Percentiles rank a stretch among this genome's conserved stretches.
These are phyloP conservation scores for Lactarius hatsudake DNA, from an alignment of 768 basidiomycete genomes.

Conservation along the genomic window DNA sequence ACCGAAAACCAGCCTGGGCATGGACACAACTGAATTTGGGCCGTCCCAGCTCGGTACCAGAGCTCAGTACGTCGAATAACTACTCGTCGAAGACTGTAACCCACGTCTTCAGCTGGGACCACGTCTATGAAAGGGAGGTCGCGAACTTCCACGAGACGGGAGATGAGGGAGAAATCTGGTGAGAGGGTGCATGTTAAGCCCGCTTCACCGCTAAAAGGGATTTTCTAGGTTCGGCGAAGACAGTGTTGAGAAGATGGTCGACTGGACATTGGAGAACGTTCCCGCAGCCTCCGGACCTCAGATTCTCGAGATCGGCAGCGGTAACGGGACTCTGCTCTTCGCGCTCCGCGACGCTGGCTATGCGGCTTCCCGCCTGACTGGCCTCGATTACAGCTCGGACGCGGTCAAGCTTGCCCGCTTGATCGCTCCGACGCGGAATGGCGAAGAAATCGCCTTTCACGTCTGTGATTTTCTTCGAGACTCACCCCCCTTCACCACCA, in stretches of 20 bases:
- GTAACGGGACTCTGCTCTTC: slow-evolving; percentile 76
- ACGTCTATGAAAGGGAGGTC: slow-evolving; percentile 69
- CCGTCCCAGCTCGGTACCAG: slow-evolving; percentile 80
- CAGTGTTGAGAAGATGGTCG: slow-evolving; percentile 73
- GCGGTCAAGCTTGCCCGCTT: slow-evolving; percentile 62
- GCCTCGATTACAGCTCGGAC: slow-evolving; percentile 75
- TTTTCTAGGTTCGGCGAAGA: slow-evolving; percentile 72
- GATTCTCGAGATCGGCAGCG: slow-evolving; percentile 75
- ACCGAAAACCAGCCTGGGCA: background rate
- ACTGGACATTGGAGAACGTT: slow-evolving; percentile 60
- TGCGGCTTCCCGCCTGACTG: slow-evolving; percentile 46
- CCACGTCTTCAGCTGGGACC: slow-evolving; percentile 63
- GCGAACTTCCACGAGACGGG: slow-evolving; percentile 71
- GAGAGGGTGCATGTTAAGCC: slow-evolving; percentile 26
- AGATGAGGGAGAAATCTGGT: slow-evolving; percentile 88
- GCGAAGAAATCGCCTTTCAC: slow-evolving; percentile 49
- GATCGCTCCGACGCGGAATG: slow-evolving; percentile 48
- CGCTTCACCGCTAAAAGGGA: background rate
- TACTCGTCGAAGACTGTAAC: background rate
- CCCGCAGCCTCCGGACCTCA: slow-evolving; percentile 47
- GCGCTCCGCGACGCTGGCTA: slow-evolving; percentile 70
- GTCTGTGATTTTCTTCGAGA: slow-evolving; percentile 64
- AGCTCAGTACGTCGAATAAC: slow-evolving; percentile 55
- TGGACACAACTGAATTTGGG: slow-evolving; percentile 39
- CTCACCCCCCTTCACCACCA: slow-evolving; percentile 40